Conservation (phyloP, 306 rosid species). For the Betula pendula region DNA sequence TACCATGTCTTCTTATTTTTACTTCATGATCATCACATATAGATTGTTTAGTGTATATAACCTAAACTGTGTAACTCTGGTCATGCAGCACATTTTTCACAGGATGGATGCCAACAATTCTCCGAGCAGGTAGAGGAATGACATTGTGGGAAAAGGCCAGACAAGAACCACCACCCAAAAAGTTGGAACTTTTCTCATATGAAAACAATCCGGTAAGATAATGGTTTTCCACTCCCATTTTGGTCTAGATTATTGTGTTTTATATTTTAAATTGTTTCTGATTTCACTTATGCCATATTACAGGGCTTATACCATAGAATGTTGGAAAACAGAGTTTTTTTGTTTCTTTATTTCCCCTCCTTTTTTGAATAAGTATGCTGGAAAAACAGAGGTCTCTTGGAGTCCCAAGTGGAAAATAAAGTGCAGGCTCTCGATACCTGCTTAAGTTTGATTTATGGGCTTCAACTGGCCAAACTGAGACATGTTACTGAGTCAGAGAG, state of each 20-base stretch:
- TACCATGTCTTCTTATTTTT: not conserved
- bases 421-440: not conserved
- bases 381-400: not conserved
- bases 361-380: not conserved
- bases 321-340: not conserved
- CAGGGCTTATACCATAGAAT: not conserved
- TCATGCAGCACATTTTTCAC: slow-evolving; percentile 72
- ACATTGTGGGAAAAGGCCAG: slow-evolving; percentile 68
- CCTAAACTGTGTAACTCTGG: not conserved
- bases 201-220: slow-evolving; percentile 75
- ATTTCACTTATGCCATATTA: not conserved
- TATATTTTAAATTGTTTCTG: not conserved
- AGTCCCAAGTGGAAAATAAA: not conserved
- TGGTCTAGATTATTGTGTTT: not conserved
- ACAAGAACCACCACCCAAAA: slow-evolving; percentile 59
- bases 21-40: not conserved
- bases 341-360: not conserved
- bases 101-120: slow-evolving; percentile 89
- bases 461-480: not conserved
- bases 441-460: not conserved
- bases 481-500: not conserved
- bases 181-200: slow-evolving; percentile 80
- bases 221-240: slow-evolving; percentile 18
- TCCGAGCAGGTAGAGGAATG: slow-evolving; percentile 95
- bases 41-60: not conserved